Evolutionary conservation across 169 alveolate genomes (phyloP), one percentile per base, ranked within the genome.

Genomic region (Plasmodium malariae): DNA sequence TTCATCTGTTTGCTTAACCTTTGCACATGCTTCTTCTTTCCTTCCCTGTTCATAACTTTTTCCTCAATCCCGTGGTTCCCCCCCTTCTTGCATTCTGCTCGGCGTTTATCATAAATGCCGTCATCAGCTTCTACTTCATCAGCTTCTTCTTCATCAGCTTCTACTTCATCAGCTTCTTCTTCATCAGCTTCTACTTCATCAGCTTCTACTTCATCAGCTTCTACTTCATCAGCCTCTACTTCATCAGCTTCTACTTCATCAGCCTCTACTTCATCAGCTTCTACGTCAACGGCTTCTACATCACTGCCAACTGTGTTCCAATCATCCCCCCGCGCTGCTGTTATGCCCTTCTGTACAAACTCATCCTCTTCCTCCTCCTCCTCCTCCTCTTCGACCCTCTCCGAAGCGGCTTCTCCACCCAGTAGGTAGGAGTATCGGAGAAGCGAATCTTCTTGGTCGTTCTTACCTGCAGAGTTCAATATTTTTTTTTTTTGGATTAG

Each of bases 401-500:
- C 49, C 2, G 0, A 3, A 7, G 0, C 24, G 9, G 0, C 71
- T 0, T 14, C 69, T 49, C 30, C 43, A 9, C 30, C 43, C 11
- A 78, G 78, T 40, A 78, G 40, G 21, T 78, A 78, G 0, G 89
- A 62, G 14, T 62, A 78, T 3, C 32, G 76, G n/a, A 78, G 37
- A 7, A 78, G 4, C 14, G 89, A 62, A 0, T 55, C 17, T 6
- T 67, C 76, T 26, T 78, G 74, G 1, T 12, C 40, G 55, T 5
- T 32, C n/a, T 37, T 19, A 19, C 49, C 30, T 14, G 57, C 30
- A 14, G 11, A 4, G 32, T 26, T 30, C 30, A 62, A 43, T 43
- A 76, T 26, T 6, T 78, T 78, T 17, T 57, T 34, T 2, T 40
- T 34, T 26, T 78, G 89, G 40, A 78, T 51, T 0, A 63, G 54